Evolutionary conservation across 1,284 basidiomycete genomes (phyloP).

Genomic region (Phenoliferia sp.): DNA sequence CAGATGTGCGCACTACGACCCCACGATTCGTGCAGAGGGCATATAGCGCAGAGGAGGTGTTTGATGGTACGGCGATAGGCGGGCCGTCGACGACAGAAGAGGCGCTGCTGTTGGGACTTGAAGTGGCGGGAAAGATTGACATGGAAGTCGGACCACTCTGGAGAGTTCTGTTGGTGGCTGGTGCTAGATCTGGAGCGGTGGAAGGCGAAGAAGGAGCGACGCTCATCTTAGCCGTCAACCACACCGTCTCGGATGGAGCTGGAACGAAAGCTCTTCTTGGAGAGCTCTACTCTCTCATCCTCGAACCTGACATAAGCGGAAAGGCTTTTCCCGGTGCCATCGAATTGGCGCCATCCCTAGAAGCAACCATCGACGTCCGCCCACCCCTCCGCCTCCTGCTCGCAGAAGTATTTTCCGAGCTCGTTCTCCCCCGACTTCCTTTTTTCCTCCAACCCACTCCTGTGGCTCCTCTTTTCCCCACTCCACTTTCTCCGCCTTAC

Average conservation of each 20-base stretch:
- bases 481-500: neutral
- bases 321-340: neutral
- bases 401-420: neutral
- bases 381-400: neutral
- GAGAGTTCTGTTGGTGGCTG: too few relatives aligned
- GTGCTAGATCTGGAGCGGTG: too few relatives aligned
- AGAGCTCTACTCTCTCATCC: neutral
- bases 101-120: neutral
- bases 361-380: neutral
- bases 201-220: neutral
- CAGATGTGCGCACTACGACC: neutral
- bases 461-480: neutral
- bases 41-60: neutral
- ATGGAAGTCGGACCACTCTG: neutral
- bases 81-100: neutral
- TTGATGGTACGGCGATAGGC: neutral
- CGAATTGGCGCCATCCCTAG: neutral
- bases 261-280: neutral
- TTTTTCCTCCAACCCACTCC: neutral
- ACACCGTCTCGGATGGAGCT: neutral
- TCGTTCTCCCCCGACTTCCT: neutral
- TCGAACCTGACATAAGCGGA: neutral
- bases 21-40: neutral
- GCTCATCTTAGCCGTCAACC: neutral
- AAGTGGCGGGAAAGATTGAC: neutral